Evolutionary conservation across 768 basidiomycete species (phyloP).

Genomic region (Omphalotus guepiniiformis): DNA sequence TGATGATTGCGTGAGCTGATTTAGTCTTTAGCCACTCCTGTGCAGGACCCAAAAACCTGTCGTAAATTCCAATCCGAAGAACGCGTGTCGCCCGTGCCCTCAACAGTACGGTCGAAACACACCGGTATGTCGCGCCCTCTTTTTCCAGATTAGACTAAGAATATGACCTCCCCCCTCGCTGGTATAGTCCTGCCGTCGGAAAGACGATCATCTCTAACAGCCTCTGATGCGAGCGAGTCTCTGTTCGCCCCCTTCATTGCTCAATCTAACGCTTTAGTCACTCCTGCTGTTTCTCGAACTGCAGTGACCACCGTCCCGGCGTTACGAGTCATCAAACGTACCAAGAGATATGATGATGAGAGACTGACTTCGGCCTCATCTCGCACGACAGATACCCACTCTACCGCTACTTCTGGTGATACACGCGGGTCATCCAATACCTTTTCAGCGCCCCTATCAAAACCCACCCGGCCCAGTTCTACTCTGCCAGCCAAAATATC

Average conservation of each 20-base stretch:
- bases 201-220: not conserved
- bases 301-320: conserved; percentile 29
- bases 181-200: not conserved
- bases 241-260: not conserved
- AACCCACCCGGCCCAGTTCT: not conserved
- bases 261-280: conserved; percentile 5
- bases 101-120: not conserved
- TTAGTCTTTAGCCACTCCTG: not conserved
- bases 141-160: too few species aligned
- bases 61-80: not conserved
- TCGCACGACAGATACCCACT: conserved; percentile 5
- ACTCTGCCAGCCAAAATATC: not conserved
- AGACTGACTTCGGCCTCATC: conserved; percentile 15
- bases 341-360: conserved; percentile 16
- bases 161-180: too few species aligned
- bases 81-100: not conserved
- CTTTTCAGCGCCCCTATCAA: not conserved
- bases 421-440: not conserved
- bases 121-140: not conserved
- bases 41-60: not conserved
- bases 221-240: too few species aligned
- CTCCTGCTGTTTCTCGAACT: conserved; percentile 20
- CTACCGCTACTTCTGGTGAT: not conserved
- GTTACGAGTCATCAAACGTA: conserved; percentile 45
- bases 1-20: not conserved